Base-by-base conservation (phyloP, 2,329 filamentous ascomycete genomes). In the Fusarium phyllophilum region DNA sequence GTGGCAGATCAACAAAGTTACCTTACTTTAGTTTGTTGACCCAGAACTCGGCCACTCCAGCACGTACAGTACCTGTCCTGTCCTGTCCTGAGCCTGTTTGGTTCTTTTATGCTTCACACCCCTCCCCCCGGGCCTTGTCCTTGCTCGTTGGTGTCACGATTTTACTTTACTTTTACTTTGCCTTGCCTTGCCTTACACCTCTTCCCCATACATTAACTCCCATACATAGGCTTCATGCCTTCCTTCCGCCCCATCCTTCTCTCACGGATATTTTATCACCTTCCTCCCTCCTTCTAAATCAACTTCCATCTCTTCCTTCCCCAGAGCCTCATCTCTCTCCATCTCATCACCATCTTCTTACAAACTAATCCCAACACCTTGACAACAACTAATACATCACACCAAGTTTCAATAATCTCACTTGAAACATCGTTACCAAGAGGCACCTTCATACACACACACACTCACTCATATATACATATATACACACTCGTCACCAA, bases 1-100 rank as follows among this genome's bases (percentile, higher is more conserved):
- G 77, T 73, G 73, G 74, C 62, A 77, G 75, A 78, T 78, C 77
- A 72, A 77, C 74, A 77, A 77, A 75, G 70, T 76, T 68, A 33
- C 46, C 22, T 33, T 49, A 18, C 46, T 24, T 49, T 49, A 72
- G 67, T 75, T 68, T 78, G 74, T 70, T 68, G 59, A 57, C 48
- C 48, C 22, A 51, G 31, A 51, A 34, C 17, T 68, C 62, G 67
- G 58, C 54, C 58, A 70, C 62, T 66, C 65, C 65, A 67, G 62
- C 48, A 51, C 48, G 17, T 51, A 29, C 44, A 15, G 44, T 46
- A 34, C 48, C 31, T 51, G 48, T 51, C 41, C 26, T 48, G 26
- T 45, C 22, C 63, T 44, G 39, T 52, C 45, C 45, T 48, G 45
- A 26, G 20, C 45, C 29, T 48, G 39, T 42, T 64, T 34, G 51